Evolutionary conservation across 1,284 basidiomycete genomes (phyloP), one percentile per base, ranked within the genome.

Genomic region (Rugiboletus extremiorientalis): DNA sequence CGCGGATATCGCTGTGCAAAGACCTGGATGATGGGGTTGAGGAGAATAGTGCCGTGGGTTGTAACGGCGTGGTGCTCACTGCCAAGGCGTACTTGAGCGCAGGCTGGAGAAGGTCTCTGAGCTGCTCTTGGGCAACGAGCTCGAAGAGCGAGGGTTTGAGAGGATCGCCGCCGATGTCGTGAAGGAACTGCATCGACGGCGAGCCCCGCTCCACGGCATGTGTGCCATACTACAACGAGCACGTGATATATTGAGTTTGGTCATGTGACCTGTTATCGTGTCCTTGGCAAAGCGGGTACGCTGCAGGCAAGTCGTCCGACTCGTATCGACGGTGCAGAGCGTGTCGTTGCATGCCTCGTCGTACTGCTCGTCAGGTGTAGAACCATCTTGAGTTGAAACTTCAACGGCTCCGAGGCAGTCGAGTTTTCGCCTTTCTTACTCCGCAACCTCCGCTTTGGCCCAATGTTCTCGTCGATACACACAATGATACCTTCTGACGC

Each of bases 1-100:
- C 97, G 85, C 9, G 97, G 97, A 72, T 98, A 91, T 56, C 89
- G 84, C 78, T 98, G 96, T 2, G 97, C 95, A 64, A 98, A 93
- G 48, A 98, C 92, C 94, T 96, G 60, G 12, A 34, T 38, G 16
- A 31, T 15, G 58, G 61, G 54, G 27, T 23, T 55, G 52, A 59
- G 41, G n/a, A 45, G 41, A 42, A 50, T 10, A 3, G 22, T 12
- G 4, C 14, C 5, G 48, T 49, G 33, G 5, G 42, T 47, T 14
- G 34, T 6, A 18, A 30, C 20, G 28, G 20, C 15, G 18, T 14
- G 33, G 45, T 56, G 55, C 87, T 76, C 69, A 95, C 94, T 55
- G 91, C 92, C 44, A 99, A 78, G 54, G 97, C 89, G 78, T 99
- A 99, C 72, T 96, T 94, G 65, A 98, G 78, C 16, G 96, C 96